Percentiles rank a stretch among this genome's conserved stretches.
Conservation (phyloP, 2,329 filamentous ascomycete species). For the Apiospora sp. region DNA sequence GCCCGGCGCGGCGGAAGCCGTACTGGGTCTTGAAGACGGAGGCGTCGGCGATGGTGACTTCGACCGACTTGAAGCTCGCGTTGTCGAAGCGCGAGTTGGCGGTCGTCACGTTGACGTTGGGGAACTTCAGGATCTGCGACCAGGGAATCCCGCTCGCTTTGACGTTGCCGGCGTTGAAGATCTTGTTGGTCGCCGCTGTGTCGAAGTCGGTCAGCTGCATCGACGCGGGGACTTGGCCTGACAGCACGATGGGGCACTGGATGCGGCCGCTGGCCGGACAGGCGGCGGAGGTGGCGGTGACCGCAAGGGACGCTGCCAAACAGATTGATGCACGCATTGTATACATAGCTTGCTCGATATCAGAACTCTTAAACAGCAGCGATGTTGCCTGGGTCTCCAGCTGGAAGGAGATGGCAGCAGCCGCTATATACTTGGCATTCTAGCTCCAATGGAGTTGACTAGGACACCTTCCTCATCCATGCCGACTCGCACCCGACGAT, state of each 20-base stretch:
- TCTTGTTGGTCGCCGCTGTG: conserved; percentile 40
- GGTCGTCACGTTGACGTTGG: conserved; percentile 30
- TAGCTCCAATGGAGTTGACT: neutral
- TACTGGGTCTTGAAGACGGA: conserved; percentile 55
- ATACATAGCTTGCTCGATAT: neutral
- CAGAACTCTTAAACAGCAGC: neutral
- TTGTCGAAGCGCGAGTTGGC: conserved; percentile 50
- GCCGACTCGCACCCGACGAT: neutral
- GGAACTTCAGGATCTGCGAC: conserved; percentile 40
- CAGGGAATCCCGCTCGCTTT: conserved; percentile 39
- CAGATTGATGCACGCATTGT: neutral
- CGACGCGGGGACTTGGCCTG: conserved; percentile 37
- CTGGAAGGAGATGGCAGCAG: no score
- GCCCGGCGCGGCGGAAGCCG: conserved; percentile 54
- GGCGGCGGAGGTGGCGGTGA: conserved; percentile 17
- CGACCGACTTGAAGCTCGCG: conserved; percentile 46
- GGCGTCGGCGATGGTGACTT: conserved; percentile 53
- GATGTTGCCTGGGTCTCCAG: neutral
- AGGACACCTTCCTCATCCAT: neutral
- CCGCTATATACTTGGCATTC: neutral
- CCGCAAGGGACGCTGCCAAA: neutral
- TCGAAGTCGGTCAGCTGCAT: conserved; percentile 40
- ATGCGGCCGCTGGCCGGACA: conserved; percentile 28
- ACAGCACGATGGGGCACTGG: conserved; percentile 39
- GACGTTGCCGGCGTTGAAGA: conserved; percentile 42